Percentiles rank a stretch among this genome's conserved stretches.
These are phyloP conservation scores for Ephemerocybe angulata DNA, from an alignment of 768 basidiomycete genomes.

Conservation along the genomic window DNA sequence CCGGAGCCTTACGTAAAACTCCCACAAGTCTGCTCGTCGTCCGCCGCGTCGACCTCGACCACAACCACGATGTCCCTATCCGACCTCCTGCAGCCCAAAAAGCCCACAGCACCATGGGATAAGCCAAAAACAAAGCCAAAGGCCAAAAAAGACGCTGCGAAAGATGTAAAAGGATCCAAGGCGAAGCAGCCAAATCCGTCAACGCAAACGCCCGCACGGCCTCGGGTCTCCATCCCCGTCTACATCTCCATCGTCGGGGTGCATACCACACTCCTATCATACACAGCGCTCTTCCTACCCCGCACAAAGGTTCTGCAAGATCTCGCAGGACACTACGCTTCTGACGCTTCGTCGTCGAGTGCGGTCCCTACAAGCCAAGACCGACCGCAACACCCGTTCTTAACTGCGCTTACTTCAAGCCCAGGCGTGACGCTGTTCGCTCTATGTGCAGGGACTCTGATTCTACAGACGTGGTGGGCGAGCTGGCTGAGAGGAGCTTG, in stretches of 20 bases:
- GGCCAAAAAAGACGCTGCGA: too few relatives aligned
- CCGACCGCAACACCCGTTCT: slow-evolving; percentile 66
- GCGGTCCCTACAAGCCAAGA: slow-evolving; percentile 43
- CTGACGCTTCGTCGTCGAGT: too few relatives aligned
- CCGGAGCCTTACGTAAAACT: too few relatives aligned
- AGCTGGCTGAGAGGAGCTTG: slow-evolving; percentile 62
- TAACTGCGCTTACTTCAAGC: slow-evolving; percentile 60
- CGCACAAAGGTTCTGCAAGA: slow-evolving; percentile 46
- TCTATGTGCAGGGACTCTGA: slow-evolving; percentile 47
- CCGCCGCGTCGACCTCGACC: too few relatives aligned
- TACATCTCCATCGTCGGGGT: slow-evolving; percentile 70
- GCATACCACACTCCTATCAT: slow-evolving; percentile 60
- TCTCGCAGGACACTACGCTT: slow-evolving; percentile 26
- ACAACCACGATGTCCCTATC: too few relatives aligned
- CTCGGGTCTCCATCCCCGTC: slow-evolving; percentile 31
- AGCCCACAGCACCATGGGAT: too few relatives aligned
- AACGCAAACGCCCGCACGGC: not conserved
- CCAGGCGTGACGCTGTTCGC: slow-evolving; percentile 58
- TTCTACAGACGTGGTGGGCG: slow-evolving; percentile 72
- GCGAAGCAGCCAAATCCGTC: not conserved
- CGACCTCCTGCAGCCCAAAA: too few relatives aligned
- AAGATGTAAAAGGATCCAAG: not conserved
- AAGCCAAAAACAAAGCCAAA: too few relatives aligned
- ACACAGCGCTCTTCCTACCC: slow-evolving; percentile 71
- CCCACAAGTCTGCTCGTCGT: too few relatives aligned